These are phyloP conservation scores for Iris macrosiphon DNA, from an alignment of 106 monocot genomes.

Conservation along the genomic window DNA sequence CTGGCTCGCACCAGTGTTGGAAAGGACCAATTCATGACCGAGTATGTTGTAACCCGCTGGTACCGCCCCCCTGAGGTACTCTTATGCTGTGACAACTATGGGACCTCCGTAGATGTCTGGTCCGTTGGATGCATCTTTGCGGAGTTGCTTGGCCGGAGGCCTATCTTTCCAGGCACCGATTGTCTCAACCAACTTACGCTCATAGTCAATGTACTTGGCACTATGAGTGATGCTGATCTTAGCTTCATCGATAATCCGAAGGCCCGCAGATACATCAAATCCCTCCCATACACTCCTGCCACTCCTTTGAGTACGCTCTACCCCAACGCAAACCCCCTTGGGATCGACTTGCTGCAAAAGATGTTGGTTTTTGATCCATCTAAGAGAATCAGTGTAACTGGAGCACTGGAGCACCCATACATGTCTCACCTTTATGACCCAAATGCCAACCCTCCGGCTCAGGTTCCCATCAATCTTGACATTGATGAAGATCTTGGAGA, in stretches of 20 bases:
- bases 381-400: conserved; percentile 56
- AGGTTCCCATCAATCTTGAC: conserved; percentile 55
- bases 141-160: conserved; percentile 68
- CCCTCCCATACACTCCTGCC: conserved; percentile 45
- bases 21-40: conserved; percentile 58
- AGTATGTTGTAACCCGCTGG: conserved; percentile 79
- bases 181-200: conserved; percentile 77
- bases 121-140: conserved; percentile 81
- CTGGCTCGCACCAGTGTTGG: conserved; percentile 50
- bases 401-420: conserved; percentile 63
- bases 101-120: conserved; percentile 79
- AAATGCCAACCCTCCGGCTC: conserved; percentile 39
- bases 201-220: conserved; percentile 60
- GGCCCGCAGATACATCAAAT: conserved; percentile 53
- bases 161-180: conserved; percentile 65
- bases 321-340: conserved; percentile 52
- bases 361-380: conserved; percentile 77
- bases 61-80: conserved; percentile 68
- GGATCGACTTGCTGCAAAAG: conserved; percentile 55
- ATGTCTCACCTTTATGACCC: conserved; percentile 74
- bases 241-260: conserved; percentile 66
- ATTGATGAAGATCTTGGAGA: conserved; percentile 59
- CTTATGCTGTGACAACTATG: conserved; percentile 69
- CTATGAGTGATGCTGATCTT: conserved; percentile 43
- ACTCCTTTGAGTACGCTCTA: conserved; percentile 35